phyloP scores from a whole-genome alignment of 306 rosid species.

The Aeschynomene evenia region DNA sequence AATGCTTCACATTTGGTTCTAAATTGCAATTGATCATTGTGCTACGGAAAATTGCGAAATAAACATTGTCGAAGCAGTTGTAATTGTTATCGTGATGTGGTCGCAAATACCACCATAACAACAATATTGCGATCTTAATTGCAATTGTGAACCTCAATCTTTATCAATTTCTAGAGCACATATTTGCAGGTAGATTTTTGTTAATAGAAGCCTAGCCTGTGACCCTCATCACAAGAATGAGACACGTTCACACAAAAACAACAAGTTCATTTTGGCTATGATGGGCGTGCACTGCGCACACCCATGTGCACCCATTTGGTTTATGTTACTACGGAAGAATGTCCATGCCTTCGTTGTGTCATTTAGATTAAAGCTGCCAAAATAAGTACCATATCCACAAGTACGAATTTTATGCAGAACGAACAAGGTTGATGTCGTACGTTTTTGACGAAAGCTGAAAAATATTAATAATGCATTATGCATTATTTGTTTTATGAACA shows the following conservation, averaged over 20 bases:
- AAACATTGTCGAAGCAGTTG: no score
- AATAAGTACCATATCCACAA: conserved; percentile 17
- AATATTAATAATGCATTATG: no score
- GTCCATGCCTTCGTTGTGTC: conserved; percentile 21
- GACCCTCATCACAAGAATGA: conserved; percentile 19
- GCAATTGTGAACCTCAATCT: no score
- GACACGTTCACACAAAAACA: conserved; percentile 20
- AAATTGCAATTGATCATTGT: no score
- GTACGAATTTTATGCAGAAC: conserved; percentile 12
- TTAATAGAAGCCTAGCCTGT: no score
- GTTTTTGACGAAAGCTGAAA: not conserved
- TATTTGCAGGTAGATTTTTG: no score
- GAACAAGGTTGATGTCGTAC: not conserved
- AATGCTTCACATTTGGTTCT: no score
- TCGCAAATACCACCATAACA: no score
- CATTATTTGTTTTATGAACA: not conserved
- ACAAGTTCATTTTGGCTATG: conserved; percentile 22
- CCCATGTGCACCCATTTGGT: conserved; percentile 39
- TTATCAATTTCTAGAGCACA: no score
- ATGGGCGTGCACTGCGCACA: conserved; percentile 3
- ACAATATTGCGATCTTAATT: no score
- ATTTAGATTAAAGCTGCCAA: conserved; percentile 23
- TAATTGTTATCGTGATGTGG: no score
- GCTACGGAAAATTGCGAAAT: no score
- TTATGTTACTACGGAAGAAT: conserved; percentile 36